Evolutionary conservation across 192 early-diverging fungal genomes (phyloP), one percentile per base, ranked within the genome.

Genomic region (Chytriomyces confervae): DNA sequence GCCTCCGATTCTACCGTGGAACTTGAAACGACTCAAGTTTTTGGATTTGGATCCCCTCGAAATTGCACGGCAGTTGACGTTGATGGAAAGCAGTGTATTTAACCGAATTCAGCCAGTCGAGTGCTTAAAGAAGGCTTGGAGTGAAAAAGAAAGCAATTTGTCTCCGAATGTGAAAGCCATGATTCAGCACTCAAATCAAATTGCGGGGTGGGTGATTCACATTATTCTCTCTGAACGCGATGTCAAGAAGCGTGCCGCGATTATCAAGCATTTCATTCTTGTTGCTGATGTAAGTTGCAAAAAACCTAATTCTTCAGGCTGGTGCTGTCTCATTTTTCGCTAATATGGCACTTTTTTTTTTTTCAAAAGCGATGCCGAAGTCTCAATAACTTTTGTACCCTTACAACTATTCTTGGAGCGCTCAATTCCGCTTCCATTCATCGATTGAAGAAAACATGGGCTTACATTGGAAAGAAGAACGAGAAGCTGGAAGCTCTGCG

Each of bases 311-410:
- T 83, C 7, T 70, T 66, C 18, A 9, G 24, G 16, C n/a, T 79
- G 0, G 45, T 61, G 45, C 2, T 7, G n/a, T 63, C 23, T 16
- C 27, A 18, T 27, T 27, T 27, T 24, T n/a, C 53, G 6, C 20
- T 57, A 20, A 72, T 36, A 7, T 51, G 18, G 27, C 6, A 10
- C 50, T 44, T 16, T 44, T 79, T 47, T 51, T 27, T 27, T 27
- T 27, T 27, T 27, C 24, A 27, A 23, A 81, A 93, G 85, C 79
- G 88, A 81, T 95, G 96, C 86, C 91, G 91, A 29, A 75, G 81
- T 36, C 81, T 98, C 13, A 97, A 99, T 84, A 99, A 98, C 88
- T 99, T 95, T 78, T 96, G 95, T 81, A 93, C 95, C 9, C 88
- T 97, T 48, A 95, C 94, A 85, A 91, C 96, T 5, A 93, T 98